Conservation (phyloP, 148 eudicot genomes). For the Silene uniflora region DNA sequence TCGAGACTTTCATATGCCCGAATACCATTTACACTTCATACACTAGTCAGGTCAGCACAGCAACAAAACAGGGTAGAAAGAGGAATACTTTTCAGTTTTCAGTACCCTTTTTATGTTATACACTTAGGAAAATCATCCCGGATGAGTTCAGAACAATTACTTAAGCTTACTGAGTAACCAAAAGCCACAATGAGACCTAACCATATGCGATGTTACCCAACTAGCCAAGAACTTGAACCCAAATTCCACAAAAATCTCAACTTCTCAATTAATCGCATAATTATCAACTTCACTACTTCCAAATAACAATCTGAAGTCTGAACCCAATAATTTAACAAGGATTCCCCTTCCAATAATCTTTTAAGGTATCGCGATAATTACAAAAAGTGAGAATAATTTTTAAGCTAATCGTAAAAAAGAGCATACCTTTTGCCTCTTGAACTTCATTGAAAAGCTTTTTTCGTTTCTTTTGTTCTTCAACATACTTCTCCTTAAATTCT, state of each 20-base stretch:
- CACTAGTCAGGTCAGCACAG: background rate
- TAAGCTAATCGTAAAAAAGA: constrained; percentile 7
- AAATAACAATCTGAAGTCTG: background rate
- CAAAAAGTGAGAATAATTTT: background rate
- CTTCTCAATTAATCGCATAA: background rate
- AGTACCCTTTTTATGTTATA: too few relatives aligned
- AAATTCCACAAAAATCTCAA: too few relatives aligned
- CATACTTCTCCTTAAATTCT: constrained; percentile 82
- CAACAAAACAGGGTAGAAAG: background rate
- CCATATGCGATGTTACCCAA: too few relatives aligned
- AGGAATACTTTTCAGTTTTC: background rate
- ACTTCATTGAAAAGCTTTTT: constrained; percentile 78
- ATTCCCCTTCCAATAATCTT: too few relatives aligned
- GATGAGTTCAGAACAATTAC: too few relatives aligned
- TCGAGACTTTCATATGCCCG: background rate
- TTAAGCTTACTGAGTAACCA: too few relatives aligned
- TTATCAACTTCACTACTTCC: too few relatives aligned
- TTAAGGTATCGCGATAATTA: background rate
- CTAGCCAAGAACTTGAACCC: too few relatives aligned
- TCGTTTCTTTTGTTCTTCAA: constrained; percentile 87
- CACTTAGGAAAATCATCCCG: too few relatives aligned
- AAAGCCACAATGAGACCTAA: too few relatives aligned
- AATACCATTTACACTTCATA: background rate
- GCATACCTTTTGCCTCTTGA: constrained; percentile 85
- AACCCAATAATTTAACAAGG: too few relatives aligned